Base-by-base conservation (phyloP, 768 basidiomycete species). In the Pisolithus sp. region DNA sequence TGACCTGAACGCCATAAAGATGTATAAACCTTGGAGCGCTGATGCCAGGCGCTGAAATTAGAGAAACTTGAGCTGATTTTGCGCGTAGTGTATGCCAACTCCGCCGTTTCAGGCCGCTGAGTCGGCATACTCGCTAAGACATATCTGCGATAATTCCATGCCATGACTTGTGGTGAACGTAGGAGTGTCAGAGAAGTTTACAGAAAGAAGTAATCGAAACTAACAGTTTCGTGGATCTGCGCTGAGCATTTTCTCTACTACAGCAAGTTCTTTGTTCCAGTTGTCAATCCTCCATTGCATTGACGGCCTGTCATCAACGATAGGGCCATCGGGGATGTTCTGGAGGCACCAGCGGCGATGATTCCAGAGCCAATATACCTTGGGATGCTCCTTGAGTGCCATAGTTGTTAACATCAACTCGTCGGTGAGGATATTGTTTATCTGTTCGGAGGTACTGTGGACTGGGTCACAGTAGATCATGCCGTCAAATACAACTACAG, bases 21-120 rank as follows among this genome's bases (percentile, higher is more conserved):
- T 0, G 75, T 63, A 26, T 89, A 73, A 7, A 93, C 74, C 62
- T 93, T 95, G 1, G 92, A 90, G 31, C 96, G 82, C 59, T 96
- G 93, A 67, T 99, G 96, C 96, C 96, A 99, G 20, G 96, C 96
- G 56, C 93, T 95, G 65, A 96, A 98, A 66, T 99, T 98, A 31
- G 92, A 95, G 64, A 98, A 93, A 62, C 91, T 97, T 46, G 85
- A 73, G 67, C 89, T 85, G 57, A 99, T 98, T 75, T 97, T 98
- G 53, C 78, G 80, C 41, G 79, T 82, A 2, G 96, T 98, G 63
- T 90, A 98, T 0, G 73, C 76, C 24, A 99, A 70, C 64, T 98
- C 96, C n/a, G 81, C 74, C 4, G 66, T 69, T 38, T 79, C 72
- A 4, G 85, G 71, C 53, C 74, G 73, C 44, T 74, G 76, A 13